phyloP scores from a whole-genome alignment of 306 rosid genomes.

The Cicer cuneatum region DNA sequence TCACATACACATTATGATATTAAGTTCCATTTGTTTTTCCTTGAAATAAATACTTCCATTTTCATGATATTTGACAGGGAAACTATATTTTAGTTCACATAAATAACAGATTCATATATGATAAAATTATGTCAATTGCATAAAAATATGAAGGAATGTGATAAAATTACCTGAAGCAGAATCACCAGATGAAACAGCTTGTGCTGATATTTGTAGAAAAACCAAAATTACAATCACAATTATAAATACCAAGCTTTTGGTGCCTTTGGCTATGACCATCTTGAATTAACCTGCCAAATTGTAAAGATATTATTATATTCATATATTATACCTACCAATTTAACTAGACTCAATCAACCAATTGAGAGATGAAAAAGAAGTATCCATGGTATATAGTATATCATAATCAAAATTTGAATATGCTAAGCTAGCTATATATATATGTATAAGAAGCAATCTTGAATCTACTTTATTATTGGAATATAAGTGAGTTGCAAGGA shows the following conservation, averaged over 20 bases:
- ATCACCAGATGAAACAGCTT: constrained; percentile 41
- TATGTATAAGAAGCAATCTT: constrained; percentile 38
- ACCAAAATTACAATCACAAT: constrained; percentile 43
- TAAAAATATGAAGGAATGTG: not conserved
- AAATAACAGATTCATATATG: constrained; percentile 2
- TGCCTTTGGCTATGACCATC: constrained; percentile 50
- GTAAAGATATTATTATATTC: not conserved
- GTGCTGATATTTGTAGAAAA: constrained; percentile 54
- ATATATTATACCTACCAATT: constrained; percentile 13
- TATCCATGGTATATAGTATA: not conserved
- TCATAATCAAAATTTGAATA: not conserved
- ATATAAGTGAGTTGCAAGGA: constrained; percentile 45
- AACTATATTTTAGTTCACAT: constrained; percentile 19
- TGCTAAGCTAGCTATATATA: not conserved
- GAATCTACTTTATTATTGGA: not conserved
- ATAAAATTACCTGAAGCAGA: constrained; percentile 49
- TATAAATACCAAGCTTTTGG: constrained; percentile 15
- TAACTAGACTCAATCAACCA: constrained; percentile 8
- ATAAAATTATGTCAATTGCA: constrained; percentile 8
- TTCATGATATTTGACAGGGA: not conserved
- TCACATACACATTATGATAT: not conserved
- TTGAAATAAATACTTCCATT: not conserved
- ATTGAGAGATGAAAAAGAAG: not conserved
- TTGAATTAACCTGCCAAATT: constrained; percentile 43
- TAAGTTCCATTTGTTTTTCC: too few relatives aligned